phyloP scores from a whole-genome alignment of 2,329 filamentous ascomycete species.

The Colletotrichum sidae region DNA sequence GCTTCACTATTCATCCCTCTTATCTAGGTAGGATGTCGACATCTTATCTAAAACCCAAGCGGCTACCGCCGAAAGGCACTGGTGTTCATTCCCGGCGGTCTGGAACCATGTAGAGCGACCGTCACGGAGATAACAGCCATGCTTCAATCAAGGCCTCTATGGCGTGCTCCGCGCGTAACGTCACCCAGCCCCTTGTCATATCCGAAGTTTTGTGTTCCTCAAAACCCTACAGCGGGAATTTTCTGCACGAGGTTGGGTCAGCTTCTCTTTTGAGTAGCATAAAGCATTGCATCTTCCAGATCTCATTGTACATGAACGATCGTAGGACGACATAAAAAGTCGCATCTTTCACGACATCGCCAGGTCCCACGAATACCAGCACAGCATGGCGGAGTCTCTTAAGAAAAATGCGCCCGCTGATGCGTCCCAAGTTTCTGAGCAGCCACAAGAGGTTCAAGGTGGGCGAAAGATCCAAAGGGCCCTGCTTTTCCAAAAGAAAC shows the following conservation, averaged over 20 bases:
- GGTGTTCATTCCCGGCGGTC: not conserved
- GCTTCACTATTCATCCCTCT: not conserved
- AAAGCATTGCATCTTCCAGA: not conserved
- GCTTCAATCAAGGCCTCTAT: slow-evolving; percentile 17
- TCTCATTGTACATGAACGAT: not conserved
- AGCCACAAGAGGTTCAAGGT: not conserved
- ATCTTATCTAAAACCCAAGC: slow-evolving; percentile 15
- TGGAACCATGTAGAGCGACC: slow-evolving; percentile 4
- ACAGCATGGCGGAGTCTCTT: too few relatives aligned
- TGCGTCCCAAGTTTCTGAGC: not conserved
- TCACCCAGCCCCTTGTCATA: slow-evolving; percentile 1
- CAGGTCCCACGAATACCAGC: too few relatives aligned
- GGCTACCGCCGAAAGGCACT: slow-evolving; percentile 2
- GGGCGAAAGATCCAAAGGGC: too few relatives aligned
- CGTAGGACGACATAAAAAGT: too few relatives aligned
- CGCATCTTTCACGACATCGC: too few relatives aligned
- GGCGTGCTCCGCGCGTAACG: slow-evolving; percentile 28
- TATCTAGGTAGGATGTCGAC: not conserved
- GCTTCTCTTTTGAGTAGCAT: not conserved
- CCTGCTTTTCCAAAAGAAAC: not conserved
- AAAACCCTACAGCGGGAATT: slow-evolving; percentile 6
- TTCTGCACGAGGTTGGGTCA: not conserved
- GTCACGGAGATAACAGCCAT: slow-evolving; percentile 13
- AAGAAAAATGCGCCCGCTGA: too few relatives aligned
- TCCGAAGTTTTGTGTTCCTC: not conserved